Base-by-base conservation (phyloP, 805 yeast genomes). In the Cyberlindnera bimundalis region DNA sequence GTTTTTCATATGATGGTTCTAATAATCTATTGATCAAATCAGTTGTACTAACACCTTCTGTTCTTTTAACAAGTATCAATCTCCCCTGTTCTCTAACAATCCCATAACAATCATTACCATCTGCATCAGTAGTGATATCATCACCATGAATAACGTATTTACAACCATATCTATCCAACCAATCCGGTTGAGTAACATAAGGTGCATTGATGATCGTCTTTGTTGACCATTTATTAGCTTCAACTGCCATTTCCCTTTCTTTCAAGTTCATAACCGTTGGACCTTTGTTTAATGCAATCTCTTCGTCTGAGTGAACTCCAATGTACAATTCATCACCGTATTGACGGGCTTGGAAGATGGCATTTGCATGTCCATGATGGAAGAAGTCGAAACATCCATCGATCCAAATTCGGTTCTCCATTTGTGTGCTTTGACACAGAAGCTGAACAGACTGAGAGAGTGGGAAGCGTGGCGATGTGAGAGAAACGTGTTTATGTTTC, bases 381-480 rank as follows among this genome's bases (percentile, higher is more conserved):
- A 96, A 87, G 66, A 93, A 93, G 62, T 93, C 99, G 65, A 93
- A 93, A 60, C 99, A 93, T 0, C 99, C 99, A 61, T 93, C 99
- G 21, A 93, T 79, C 99, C 99, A 93, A 45, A 91, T 83, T 37
- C 83, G n/a, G n/a, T n/a, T n/a, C n/a, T n/a, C n/a, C n/a, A n/a
- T n/a, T n/a, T n/a, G n/a, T n/a, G n/a, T n/a, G n/a, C n/a, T n/a
- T n/a, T n/a, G n/a, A n/a, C n/a, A n/a, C n/a, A n/a, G n/a, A n/a
- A n/a, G n/a, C n/a, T n/a, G n/a, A n/a, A n/a, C n/a, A n/a, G n/a
- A n/a, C n/a, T n/a, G n/a, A n/a, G n/a, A n/a, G n/a, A n/a, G n/a
- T n/a, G n/a, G n/a, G n/a, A n/a, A n/a, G n/a, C n/a, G n/a, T n/a
- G n/a, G n/a, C n/a, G n/a, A n/a, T n/a, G n/a, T n/a, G n/a, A n/a